Base-by-base conservation (phyloP, 148 eudicot species). In the Vaccinium vitisidaea region DNA sequence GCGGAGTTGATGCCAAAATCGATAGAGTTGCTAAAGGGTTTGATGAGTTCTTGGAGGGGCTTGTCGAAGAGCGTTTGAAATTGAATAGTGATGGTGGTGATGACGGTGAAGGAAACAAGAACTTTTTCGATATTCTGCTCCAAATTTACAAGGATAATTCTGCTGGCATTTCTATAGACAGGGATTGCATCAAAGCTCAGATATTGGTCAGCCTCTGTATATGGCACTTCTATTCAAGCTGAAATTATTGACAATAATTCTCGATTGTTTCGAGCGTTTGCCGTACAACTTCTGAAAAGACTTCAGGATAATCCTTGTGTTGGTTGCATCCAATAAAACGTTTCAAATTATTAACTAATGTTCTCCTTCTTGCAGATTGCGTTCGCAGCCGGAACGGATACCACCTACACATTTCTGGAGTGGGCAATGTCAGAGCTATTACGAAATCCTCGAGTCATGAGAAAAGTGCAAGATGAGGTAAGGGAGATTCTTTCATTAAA, bases 31-130 rank as follows among this genome's bases (percentile, higher is more conserved):
- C 87, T 16, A 86, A 32, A 19, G 67, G 71, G 77, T 58, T 88
- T 75, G 84, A 88, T 71, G 61, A 77, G n/a, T 75, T 85, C 39
- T 43, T 90, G 48, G 88, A 89, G 69, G 79, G 39, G 16, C 76
- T 89, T 6, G 67, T 89, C 8, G 32, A 84, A 27, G 86, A 78
- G 52, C 82, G 74, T 2, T n/a, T 69, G 23, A 48, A 48, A 10
- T 48, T 21, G 79, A 75, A 8, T 46, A 21, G 21, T 18, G 27
- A 48, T 16, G 13, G 25, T 4, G 27, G 54, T 21, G 27, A n/a
- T 75, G 55, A 75, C 0, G 6, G 23, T 21, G 79, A 69, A 69
- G 74, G 74, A 11, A 69, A 69, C 36, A 69, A 23, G 15, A 23
- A 69, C 39, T 69, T 69, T 27, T 69, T 69, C 16, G 74, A 69